Base-by-base conservation (phyloP, 176 grass and related monocot genomes). In the Musa acuminata region DNA sequence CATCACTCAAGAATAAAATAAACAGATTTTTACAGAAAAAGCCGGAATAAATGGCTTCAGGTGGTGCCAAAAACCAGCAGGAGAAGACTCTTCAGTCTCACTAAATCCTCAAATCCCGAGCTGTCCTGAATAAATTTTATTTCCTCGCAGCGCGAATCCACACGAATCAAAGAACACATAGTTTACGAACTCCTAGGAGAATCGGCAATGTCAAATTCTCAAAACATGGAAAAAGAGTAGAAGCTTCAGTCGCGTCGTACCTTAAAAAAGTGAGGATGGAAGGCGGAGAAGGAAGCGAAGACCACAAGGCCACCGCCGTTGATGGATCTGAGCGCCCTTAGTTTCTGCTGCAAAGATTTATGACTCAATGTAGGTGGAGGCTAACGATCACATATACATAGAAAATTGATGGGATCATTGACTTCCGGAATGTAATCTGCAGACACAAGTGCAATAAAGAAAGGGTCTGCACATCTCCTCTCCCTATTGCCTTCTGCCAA, bases 101-200 rank as follows among this genome's bases (percentile, higher is more conserved):
- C 8, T 51, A n/a, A 51, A 8, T n/a, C 9, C 48, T 25, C 74
- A 16, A 52, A 64, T 64, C 26, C 58, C n/a, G 11, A 51, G 64
- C 51, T 48, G 10, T 58, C 29, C 64, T 43, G 21, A 75, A n/a
- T 50, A 50, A 70, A 13, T 70, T 70, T 27, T 27, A 27, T 27
- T 76, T 50, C 13, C 12, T 51, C 21, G 51, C 8, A 29, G 52
- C 52, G 71, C 52, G 52, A 73, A 55, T 74, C 72, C 53, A 53
- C 51, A 27, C 22, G 24, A 29, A 54, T 17, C 17, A 19, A 51
- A 57, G 51, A 29, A 55, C 10, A 22, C 3, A 54, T 74, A 74
- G 53, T 55, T 74, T 74, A 74, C 72, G 72, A 29, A 55, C 22
- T 67, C 72, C 72, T 9, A 29, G 16, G 52, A 13, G n/a, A 14